Conservation (phyloP, 2,329 filamentous ascomycete genomes). For the Trichoderma semiorbis region DNA sequence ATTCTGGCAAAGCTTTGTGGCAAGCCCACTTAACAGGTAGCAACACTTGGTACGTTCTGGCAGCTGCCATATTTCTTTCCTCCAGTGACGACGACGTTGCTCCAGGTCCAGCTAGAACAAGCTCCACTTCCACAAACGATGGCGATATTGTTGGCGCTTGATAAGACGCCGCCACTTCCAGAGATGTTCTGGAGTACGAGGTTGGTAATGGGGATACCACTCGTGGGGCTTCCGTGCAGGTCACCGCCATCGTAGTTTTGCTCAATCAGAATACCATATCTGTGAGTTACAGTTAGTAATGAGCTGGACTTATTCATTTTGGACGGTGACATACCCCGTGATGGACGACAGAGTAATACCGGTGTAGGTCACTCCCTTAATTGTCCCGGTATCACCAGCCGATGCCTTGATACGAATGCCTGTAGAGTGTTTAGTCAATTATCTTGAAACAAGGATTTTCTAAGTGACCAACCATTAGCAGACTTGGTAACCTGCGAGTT, state of each 20-base stretch:
- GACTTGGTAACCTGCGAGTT: conserved; percentile 48
- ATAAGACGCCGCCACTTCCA: conserved; percentile 37
- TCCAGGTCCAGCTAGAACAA: conserved; percentile 52
- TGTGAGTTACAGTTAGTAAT: neutral
- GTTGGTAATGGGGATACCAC: conserved; percentile 48
- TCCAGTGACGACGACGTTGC: conserved; percentile 47
- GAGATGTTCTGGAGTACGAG: conserved; percentile 41
- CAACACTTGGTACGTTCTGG: conserved; percentile 27
- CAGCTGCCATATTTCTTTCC: conserved; percentile 40
- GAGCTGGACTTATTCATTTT: neutral
- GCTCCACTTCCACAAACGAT: conserved; percentile 48
- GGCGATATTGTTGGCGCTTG: conserved; percentile 42
- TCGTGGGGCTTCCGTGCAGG: conserved; percentile 41
- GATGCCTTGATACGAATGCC: conserved; percentile 47
- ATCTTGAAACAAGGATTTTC: accelerated
- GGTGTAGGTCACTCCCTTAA: conserved; percentile 42
- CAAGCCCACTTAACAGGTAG: neutral
- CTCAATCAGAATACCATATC: conserved; percentile 37
- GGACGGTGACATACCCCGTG: conserved; percentile 25
- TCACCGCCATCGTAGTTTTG: conserved; percentile 47
- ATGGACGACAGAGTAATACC: conserved; percentile 41
- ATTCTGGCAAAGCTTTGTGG: neutral
- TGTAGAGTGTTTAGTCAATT: neutral
- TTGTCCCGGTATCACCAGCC: conserved; percentile 41
- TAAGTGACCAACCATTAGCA: conserved; percentile 39